These are phyloP conservation scores for Penicillium desertorum DNA, from an alignment of 495 filamentous ascomycete genomes.

Conservation along the genomic window DNA sequence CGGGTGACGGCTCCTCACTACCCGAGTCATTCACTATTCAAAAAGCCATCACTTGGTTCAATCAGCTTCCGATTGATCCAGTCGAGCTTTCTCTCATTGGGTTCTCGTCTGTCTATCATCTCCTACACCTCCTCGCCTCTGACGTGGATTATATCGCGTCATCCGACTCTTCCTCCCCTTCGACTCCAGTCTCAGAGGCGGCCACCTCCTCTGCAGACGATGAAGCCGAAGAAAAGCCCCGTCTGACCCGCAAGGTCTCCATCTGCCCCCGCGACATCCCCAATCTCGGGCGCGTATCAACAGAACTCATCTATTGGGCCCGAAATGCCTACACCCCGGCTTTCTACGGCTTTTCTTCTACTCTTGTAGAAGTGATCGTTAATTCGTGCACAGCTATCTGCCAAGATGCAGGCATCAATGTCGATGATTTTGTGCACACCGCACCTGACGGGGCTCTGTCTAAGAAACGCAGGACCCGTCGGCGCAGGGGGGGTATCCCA, in stretches of 20 bases:
- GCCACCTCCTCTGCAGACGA: conserved; percentile 32
- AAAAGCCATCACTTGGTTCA: conserved; percentile 47
- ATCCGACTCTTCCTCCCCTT: conserved; percentile 39
- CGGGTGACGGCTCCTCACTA: conserved; percentile 36
- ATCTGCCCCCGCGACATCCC: conserved; percentile 33
- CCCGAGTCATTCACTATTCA: conserved; percentile 40
- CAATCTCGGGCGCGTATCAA: conserved; percentile 43
- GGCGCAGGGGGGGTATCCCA: conserved; percentile 23
- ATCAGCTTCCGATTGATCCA: conserved; percentile 45
- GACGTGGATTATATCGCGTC: conserved; percentile 52
- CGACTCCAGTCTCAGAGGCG: conserved; percentile 20
- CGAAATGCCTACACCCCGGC: conserved; percentile 49
- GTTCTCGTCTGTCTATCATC: conserved; percentile 70
- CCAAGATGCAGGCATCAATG: conserved; percentile 38
- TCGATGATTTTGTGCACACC: conserved; percentile 34
- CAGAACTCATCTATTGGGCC: conserved; percentile 49
- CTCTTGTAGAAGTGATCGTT: conserved; percentile 41
- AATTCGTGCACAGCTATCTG: conserved; percentile 44
- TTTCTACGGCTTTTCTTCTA: conserved; percentile 46
- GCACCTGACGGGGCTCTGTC: conserved; percentile 9
- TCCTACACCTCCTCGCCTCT: conserved; percentile 59
- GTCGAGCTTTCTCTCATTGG: conserved; percentile 68
- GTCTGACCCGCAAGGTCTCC: conserved; percentile 12
- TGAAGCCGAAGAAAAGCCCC: conserved; percentile 35
- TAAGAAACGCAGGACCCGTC: conserved; percentile 16